Evolutionary conservation across 2,329 filamentous ascomycete species (phyloP).

Genomic region (Geosmithia morbida): DNA sequence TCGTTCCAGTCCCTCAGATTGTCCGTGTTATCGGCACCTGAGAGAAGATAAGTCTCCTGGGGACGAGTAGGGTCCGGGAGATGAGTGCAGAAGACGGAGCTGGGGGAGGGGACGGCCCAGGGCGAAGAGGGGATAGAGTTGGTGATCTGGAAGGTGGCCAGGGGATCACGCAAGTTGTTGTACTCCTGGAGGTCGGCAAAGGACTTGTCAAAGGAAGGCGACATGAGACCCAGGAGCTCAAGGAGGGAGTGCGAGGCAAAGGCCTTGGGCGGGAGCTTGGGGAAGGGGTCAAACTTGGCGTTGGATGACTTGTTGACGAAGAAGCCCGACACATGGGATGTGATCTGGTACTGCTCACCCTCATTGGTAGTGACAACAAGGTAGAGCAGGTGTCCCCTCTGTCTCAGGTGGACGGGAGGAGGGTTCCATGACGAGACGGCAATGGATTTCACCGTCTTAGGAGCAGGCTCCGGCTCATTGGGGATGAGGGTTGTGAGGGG

Average conservation of each 20-base stretch:
- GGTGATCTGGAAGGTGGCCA: slow-evolving; percentile 89
- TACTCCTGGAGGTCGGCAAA: slow-evolving; percentile 72
- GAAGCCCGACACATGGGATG: slow-evolving; percentile 86
- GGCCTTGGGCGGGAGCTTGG: slow-evolving; percentile 64
- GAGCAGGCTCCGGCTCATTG: slow-evolving; percentile 47
- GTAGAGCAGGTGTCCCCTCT: slow-evolving; percentile 87
- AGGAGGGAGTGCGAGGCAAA: slow-evolving; percentile 75
- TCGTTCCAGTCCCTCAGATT: slow-evolving; percentile 97
- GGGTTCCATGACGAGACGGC: slow-evolving; percentile 93
- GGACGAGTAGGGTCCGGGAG: slow-evolving; percentile 74
- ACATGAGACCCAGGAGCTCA: slow-evolving; percentile 62
- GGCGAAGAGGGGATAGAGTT: slow-evolving; percentile 87
- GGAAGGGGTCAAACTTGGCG: slow-evolving; percentile 84
- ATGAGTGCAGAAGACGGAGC: slow-evolving; percentile 53
- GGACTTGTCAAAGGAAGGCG: slow-evolving; percentile 63
- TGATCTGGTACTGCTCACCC: slow-evolving; percentile 89
- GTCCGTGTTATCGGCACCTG: slow-evolving; percentile 85
- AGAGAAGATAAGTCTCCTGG: slow-evolving; percentile 83
- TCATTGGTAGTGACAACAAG: slow-evolving; percentile 81
- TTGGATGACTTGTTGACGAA: slow-evolving; percentile 95
- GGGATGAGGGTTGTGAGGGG: slow-evolving; percentile 61
- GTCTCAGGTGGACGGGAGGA: slow-evolving; percentile 77
- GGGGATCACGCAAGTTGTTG: slow-evolving; percentile 72
- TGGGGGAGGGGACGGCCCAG: slow-evolving; percentile 68
- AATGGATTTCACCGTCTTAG: slow-evolving; percentile 84